Evolutionary conservation across 2,329 filamentous ascomycete species (phyloP).

Genomic region (Cordyceps farinosa): DNA sequence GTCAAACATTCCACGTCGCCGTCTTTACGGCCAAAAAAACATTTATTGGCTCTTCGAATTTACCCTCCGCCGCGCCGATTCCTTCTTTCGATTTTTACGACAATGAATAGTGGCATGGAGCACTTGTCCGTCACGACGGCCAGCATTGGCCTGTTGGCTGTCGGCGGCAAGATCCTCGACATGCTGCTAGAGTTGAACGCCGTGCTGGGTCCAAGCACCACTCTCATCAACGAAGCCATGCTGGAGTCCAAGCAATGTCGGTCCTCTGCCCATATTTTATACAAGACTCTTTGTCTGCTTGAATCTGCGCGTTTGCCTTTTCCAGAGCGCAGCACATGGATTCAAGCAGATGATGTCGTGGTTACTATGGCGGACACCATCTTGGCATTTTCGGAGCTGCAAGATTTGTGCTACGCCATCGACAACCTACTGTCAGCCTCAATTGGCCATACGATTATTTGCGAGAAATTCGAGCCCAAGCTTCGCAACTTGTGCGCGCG

Average conservation of each 20-base stretch:
- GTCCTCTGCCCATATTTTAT: constrained; percentile 35
- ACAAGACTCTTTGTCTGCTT: constrained; percentile 33
- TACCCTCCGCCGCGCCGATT: not conserved
- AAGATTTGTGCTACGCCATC: constrained; percentile 28
- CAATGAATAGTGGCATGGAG: constrained; percentile 21
- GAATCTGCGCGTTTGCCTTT: constrained; percentile 33
- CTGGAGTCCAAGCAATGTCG: constrained; percentile 37
- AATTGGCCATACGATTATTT: constrained; percentile 21
- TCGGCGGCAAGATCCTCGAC: constrained; percentile 34
- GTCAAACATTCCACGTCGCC: constrained; percentile 15
- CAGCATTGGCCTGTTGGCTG: constrained; percentile 36
- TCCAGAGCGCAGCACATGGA: constrained; percentile 35
- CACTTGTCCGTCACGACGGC: constrained; percentile 34
- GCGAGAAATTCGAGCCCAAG: constrained; percentile 21
- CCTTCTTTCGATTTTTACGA: not conserved
- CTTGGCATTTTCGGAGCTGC: constrained; percentile 34
- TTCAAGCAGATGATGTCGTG: constrained; percentile 33
- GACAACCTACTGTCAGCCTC: constrained; percentile 24
- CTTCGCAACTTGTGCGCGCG: constrained; percentile 30
- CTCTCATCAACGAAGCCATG: constrained; percentile 30
- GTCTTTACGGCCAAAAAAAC: constrained; percentile 9
- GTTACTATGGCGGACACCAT: constrained; percentile 36
- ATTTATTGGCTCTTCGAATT: not conserved
- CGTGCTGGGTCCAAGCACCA: constrained; percentile 27
- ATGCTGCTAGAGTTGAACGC: constrained; percentile 34